Evolutionary conservation across 1,284 basidiomycete species (phyloP), one percentile per base, ranked within the genome.

Genomic region (Ganoderma meredithae): DNA sequence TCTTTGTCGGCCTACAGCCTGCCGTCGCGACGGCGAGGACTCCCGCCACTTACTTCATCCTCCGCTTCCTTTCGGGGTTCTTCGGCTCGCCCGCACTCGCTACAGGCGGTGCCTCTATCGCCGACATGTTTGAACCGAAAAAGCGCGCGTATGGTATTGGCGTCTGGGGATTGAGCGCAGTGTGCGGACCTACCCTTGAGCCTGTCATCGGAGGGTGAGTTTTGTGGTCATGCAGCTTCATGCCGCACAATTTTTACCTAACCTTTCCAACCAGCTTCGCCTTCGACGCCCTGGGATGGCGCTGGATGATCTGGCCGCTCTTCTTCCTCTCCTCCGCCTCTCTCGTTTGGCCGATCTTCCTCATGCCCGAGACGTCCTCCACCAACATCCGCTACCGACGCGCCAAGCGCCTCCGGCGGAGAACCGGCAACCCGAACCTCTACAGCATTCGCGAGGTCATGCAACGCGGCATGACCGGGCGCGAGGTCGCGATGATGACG

Each of bases 1-100:
- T 86, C 60, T 91, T 89, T 78, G 84, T 85, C 8, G 77, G 81
- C 13, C 84, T 86, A 72, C 85, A 87, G 72, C 80, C 91, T 53
- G 89, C 88, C 3, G 87, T 86, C 60, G 88, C 88, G 2, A 80
- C 90, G 1, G 79, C 86, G 0, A 80, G 79, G 22, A 91, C 89
- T 76, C 85, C 85, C 2, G 86, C 79, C 19, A 79, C 84, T 3
- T 81, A 91, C 66, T 81, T 92, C 64, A 80, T 86, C 43, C 88
- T 91, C 80, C 85, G 90, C 9, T 90, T 92, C 79, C 77, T 92
- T 12, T 83, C 87, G 0, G 90, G 90, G 0, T 85, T 83, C 40
- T 87, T 90, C 60, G 82, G 81, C 41, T 79, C 79, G 36, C 79
- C 80, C 10, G 72, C 76, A 3, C 76, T 81, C 7, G 80, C 80